A percentile compares a stretch with the other conserved stretches of the same genome.
These are phyloP conservation scores for Castanea crenata DNA, from an alignment of 306 rosid genomes.

Conservation along the genomic window DNA sequence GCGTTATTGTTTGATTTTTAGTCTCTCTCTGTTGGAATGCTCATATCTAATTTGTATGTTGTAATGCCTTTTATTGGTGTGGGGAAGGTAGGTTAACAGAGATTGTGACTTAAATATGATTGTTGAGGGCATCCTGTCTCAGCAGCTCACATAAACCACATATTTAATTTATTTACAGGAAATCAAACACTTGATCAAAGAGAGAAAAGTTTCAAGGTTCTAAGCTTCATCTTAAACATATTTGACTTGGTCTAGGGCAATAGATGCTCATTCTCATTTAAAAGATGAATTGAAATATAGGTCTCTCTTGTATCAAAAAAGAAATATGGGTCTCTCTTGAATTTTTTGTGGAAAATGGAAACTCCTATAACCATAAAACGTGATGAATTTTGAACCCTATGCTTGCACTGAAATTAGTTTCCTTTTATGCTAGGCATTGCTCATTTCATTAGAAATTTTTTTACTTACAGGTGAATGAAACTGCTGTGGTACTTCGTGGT, in stretches of 20 bases:
- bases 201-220: constrained; percentile 69
- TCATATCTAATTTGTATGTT: too few relatives aligned
- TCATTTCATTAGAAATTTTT: constrained; percentile 22
- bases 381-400: neutral
- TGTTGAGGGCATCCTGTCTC: constrained; percentile 24
- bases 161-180: constrained; percentile 87
- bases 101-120: too few relatives aligned
- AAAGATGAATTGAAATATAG: neutral
- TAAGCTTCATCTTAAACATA: constrained; percentile 24
- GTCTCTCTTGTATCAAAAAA: neutral
- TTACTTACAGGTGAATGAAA: constrained; percentile 52
- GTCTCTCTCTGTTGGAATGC: too few relatives aligned
- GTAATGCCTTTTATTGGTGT: too few relatives aligned
- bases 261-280: constrained; percentile 5
- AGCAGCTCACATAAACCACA: constrained; percentile 33
- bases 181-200: constrained; percentile 76
- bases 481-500: constrained; percentile 67
- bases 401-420: neutral
- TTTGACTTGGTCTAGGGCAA: constrained; percentile 13
- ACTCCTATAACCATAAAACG: neutral
- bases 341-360: neutral
- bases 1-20: too few relatives aligned
- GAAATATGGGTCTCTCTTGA: too few relatives aligned
- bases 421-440: constrained; percentile 17
- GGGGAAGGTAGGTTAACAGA: too few relatives aligned